Evolutionary conservation across 1,139 yeast species (phyloP).

Genomic region (Geotrichum histeridarum): DNA sequence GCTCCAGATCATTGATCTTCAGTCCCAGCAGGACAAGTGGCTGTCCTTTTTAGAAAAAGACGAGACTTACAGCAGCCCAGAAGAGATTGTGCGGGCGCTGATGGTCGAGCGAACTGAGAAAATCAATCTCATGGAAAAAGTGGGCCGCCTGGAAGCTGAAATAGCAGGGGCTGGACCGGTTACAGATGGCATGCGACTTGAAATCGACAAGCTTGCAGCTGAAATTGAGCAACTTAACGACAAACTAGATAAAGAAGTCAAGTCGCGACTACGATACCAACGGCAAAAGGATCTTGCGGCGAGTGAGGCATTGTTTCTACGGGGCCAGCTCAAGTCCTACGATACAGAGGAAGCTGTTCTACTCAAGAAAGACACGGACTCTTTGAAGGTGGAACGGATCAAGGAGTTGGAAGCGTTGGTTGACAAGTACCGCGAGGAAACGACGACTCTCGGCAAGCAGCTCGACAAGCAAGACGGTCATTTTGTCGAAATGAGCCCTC

Average conservation of each 20-base stretch:
- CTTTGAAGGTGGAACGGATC: slow-evolving; percentile 33
- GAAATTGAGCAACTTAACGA: slow-evolving; percentile 39
- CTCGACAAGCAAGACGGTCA: slow-evolving; percentile 35
- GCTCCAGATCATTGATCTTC: slow-evolving; percentile 48
- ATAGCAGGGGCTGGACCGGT: slow-evolving; percentile 30
- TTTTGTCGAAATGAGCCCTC: slow-evolving; percentile 8
- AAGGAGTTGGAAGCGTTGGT: slow-evolving; percentile 48
- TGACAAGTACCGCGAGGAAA: slow-evolving; percentile 54
- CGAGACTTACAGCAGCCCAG: slow-evolving; percentile 33
- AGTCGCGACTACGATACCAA: slow-evolving; percentile 44
- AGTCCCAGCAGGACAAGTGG: slow-evolving; percentile 44
- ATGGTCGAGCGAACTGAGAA: slow-evolving; percentile 35
- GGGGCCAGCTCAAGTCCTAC: slow-evolving; percentile 44
- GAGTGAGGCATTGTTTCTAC: slow-evolving; percentile 58
- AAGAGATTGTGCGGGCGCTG: slow-evolving; percentile 34
- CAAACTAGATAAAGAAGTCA: slow-evolving; percentile 34
- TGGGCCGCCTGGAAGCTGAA: slow-evolving; percentile 36
- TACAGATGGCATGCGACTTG: slow-evolving; percentile 34
- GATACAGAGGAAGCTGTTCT: slow-evolving; percentile 35
- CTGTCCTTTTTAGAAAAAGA: slow-evolving; percentile 31
- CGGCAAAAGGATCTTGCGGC: slow-evolving; percentile 51
- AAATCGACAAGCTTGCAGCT: slow-evolving; percentile 36
- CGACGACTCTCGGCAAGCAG: slow-evolving; percentile 43
- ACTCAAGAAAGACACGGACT: slow-evolving; percentile 27
- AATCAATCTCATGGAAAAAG: slow-evolving; percentile 32